Evolutionary conservation across 2,329 filamentous ascomycete species (phyloP), one percentile per base, ranked within the genome.

Genomic region (Graphilbum ipis-grandicollis): DNA sequence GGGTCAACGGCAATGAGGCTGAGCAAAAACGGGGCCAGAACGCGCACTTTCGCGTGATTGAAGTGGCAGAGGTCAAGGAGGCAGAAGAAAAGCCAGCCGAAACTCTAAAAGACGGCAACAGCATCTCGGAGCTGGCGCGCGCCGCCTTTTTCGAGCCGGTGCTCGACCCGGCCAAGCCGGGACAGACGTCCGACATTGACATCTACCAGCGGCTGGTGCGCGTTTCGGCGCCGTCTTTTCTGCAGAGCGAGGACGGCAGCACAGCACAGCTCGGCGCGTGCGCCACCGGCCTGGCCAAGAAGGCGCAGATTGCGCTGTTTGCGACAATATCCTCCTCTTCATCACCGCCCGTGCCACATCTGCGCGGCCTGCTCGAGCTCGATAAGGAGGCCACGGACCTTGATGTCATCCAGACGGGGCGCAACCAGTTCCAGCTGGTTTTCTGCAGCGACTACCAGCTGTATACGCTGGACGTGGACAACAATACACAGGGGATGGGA

Each of bases 371-470:
- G 36, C 46, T 76, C 37, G 62, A 69, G 42, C 54, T 71, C 30
- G 49, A 55, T 14, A 62, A 56, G 45, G 71, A 78, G 49, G 75
- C 74, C 1, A 71, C 72, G 48, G 81, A 85, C 52, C 48, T 85
- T 35, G 81, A 86, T 50, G 63, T 85, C 33, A 56, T 70, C 34
- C 74, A 80, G 54, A 68, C 64, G 7, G 67, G 65, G 13, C 62
- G 70, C 14, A 64, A 70, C 26, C 60, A 68, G 29, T 90, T 79
- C 52, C 68, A 76, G 46, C 60, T 94, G 37, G 77, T 76, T 3
- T 94, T 84, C 55, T 86, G 80, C 55, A 75, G 79, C 47, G 75
- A 83, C 44, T 64, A 78, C 50, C 74, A 84, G 45, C 66, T 96
- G 34, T 79, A 75, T 55, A 59, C 79, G 26, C 29, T 80, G 47